Evolutionary conservation across 1,284 basidiomycete genomes (phyloP).

Genomic region (Nidula niveotomentosa): DNA sequence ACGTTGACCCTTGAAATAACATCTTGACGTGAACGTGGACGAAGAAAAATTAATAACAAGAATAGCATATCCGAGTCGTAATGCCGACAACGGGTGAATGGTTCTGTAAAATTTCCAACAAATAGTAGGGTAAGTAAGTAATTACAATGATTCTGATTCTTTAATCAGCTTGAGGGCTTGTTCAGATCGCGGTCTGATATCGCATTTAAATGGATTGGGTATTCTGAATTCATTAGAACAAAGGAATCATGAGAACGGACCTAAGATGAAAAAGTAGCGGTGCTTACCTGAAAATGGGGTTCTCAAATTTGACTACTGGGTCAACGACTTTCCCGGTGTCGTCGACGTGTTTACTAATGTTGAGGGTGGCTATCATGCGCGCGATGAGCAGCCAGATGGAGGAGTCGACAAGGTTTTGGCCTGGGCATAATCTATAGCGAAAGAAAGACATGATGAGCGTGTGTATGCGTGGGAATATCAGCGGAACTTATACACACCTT

Average conservation of each 20-base stretch:
- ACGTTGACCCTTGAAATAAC: too few species aligned
- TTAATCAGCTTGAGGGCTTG: slow-evolving; percentile 39
- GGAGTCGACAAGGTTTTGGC: slow-evolving; percentile 49
- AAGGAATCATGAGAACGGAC: too few species aligned
- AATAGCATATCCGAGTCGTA: too few species aligned
- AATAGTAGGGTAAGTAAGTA: not conserved
- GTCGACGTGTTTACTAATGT: slow-evolving; percentile 48
- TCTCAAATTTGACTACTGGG: slow-evolving; percentile 44
- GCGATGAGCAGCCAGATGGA: slow-evolving; percentile 52
- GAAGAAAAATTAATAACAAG: too few species aligned
- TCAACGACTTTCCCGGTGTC: slow-evolving; percentile 43
- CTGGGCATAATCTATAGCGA: slow-evolving; percentile 42
- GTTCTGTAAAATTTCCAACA: not conserved
- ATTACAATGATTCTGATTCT: slow-evolving; percentile 24
- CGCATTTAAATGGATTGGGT: slow-evolving; percentile 45
- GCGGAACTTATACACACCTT: slow-evolving; percentile 30
- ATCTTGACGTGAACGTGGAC: too few species aligned
- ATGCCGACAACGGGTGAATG: too few species aligned
- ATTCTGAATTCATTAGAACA: slow-evolving; percentile 16
- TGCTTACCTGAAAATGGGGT: slow-evolving; percentile 42
- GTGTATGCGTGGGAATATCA: not conserved
- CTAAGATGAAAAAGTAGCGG: not conserved
- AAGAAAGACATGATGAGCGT: not conserved
- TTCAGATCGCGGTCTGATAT: slow-evolving; percentile 48
- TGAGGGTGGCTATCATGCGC: slow-evolving; percentile 49